phyloP scores from a whole-genome alignment of 2,329 filamentous ascomycete species.

The Ophiocordyceps camponoti-saundersi region DNA sequence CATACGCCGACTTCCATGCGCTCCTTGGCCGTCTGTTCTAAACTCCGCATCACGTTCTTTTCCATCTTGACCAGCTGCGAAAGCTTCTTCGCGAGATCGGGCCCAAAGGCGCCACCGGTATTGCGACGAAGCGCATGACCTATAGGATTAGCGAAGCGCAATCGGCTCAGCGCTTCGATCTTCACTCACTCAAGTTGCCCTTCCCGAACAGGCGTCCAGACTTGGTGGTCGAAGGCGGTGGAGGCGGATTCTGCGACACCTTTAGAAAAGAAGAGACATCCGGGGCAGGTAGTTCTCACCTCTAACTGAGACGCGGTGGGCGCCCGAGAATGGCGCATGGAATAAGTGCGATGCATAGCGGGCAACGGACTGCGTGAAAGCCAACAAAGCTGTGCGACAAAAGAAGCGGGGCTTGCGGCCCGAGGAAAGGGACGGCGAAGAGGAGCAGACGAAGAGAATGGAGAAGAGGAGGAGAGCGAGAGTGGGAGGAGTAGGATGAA shows the following conservation, averaged over 20 bases:
- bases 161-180: background rate
- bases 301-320: slow-evolving; percentile 73
- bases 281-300: slow-evolving; percentile 16
- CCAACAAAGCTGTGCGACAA: background rate
- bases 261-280: background rate
- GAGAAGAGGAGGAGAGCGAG: background rate
- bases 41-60: slow-evolving; percentile 98
- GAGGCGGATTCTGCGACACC: slow-evolving; percentile 65
- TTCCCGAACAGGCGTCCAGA: slow-evolving; percentile 76
- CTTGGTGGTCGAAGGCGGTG: slow-evolving; percentile 83
- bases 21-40: slow-evolving; percentile 88
- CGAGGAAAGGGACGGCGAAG: background rate
- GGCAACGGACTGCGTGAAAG: background rate
- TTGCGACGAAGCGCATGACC: slow-evolving; percentile 56
- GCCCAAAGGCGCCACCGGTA: slow-evolving; percentile 58
- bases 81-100: slow-evolving; percentile 93
- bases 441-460: background rate
- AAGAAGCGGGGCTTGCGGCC: background rate
- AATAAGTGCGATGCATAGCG: slow-evolving; percentile 94
- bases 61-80: slow-evolving; percentile 99
- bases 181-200: slow-evolving; percentile 63
- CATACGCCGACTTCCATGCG: slow-evolving; percentile 96
- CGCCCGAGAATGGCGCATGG: slow-evolving; percentile 92
- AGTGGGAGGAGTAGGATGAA: background rate
- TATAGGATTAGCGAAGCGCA: slow-evolving; percentile 8